Base-by-base conservation (phyloP, 1,284 basidiomycete species). In the Ustilago tritici region DNA sequence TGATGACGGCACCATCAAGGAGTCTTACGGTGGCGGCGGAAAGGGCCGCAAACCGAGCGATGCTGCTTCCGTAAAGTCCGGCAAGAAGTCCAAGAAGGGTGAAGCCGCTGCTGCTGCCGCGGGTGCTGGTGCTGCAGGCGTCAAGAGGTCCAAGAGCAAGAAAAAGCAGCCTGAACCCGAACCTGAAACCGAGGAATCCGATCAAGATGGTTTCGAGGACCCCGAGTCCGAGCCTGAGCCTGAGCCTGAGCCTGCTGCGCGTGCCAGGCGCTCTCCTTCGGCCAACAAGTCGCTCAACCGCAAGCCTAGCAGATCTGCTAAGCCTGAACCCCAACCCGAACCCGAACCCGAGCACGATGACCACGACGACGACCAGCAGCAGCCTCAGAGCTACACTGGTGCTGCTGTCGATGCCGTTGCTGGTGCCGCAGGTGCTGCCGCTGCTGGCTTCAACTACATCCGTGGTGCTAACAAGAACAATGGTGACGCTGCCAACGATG, bases 351-450 rank as follows among this genome's bases (percentile, higher is more conserved):
- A 79, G 23, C 50, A 77, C 15, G 78, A 74, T 7, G 49, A 50
- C 28, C 28, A 79, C n/a, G 49, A 77, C 14, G 65, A 64, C 4
- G 55, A 66, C 8, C 66, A 75, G 41, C 31, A 76, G 43, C 59
- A 78, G 60, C 62, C 66, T 34, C 71, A 82, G 64, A 81, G 66
- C 38, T 83, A 82, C 77, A 79, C 79, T 38, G 80, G 79, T 52
- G 81, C 80, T 40, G 79, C 77, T 35, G 60, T 78, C 32, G 80
- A 79, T 46, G 81, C 78, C 31, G 78, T 80, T 23, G 61, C 74
- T 23, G 81, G 78, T 61, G 82, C 66, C 4, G 70, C 65, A 15
- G 70, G 70, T 19, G 76, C 76, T 36, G 82, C 63, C n/a, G 81
- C 67, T 36, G 77, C 70, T 38, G 76, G 80, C 36, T 60, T 78